phyloP scores from a whole-genome alignment of 2,329 filamentous ascomycete genomes.

The Aureobasidium vineae region DNA sequence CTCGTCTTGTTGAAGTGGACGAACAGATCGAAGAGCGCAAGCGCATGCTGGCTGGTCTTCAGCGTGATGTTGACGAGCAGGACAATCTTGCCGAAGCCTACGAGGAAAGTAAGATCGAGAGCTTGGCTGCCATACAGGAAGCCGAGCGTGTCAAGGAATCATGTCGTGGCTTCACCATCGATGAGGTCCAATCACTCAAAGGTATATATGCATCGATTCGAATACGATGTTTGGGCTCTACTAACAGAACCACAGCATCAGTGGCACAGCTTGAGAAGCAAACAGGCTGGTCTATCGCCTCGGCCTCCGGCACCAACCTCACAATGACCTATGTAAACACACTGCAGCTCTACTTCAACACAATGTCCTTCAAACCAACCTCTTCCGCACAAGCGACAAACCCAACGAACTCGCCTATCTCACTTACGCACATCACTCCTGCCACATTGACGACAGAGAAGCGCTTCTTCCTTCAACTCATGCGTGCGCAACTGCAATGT shows the following conservation, averaged over 20 bases:
- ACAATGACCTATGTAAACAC: slow-evolving; percentile 72
- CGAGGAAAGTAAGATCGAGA: slow-evolving; percentile 66
- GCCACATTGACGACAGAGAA: slow-evolving; percentile 60
- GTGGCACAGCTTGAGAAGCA: slow-evolving; percentile 64
- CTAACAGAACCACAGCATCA: slow-evolving; percentile 56
- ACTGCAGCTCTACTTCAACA: slow-evolving; percentile 71
- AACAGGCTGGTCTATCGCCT: slow-evolving; percentile 69
- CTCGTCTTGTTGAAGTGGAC: slow-evolving; percentile 63
- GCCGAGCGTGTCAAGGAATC: slow-evolving; percentile 83
- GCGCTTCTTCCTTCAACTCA: slow-evolving; percentile 72
- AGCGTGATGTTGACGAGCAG: slow-evolving; percentile 64
- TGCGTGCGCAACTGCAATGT: slow-evolving; percentile 65
- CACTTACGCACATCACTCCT: slow-evolving; percentile 66
- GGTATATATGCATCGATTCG: slow-evolving; percentile 51
- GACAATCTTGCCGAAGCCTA: slow-evolving; percentile 63
- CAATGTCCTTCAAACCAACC: slow-evolving; percentile 56
- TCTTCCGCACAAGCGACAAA: slow-evolving; percentile 27
- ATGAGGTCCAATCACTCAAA: slow-evolving; percentile 77
- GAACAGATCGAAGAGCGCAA: slow-evolving; percentile 68
- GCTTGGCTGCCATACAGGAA: slow-evolving; percentile 70
- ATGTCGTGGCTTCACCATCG: slow-evolving; percentile 82
- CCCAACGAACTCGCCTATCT: slow-evolving; percentile 52
- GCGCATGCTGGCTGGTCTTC: slow-evolving; percentile 63
- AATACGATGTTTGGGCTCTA: not conserved
- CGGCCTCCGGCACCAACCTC: slow-evolving; percentile 58